A percentile compares a stretch with the other conserved stretches of the same genome.
Conservation (phyloP, 176 grass and related monocot species). For the Oryza punctata region DNA sequence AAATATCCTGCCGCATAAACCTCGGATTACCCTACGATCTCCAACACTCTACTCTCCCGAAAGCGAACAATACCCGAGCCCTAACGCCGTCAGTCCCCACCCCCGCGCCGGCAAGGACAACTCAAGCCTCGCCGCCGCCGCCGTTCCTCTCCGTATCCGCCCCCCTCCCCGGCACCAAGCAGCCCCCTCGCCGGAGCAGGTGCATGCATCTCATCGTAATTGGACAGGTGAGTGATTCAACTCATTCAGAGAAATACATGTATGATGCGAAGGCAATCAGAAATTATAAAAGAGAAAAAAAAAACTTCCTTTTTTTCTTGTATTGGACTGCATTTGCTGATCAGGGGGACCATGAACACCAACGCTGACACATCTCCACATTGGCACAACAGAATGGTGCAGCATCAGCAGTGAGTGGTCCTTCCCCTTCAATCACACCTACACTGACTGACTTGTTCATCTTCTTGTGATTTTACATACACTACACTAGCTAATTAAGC, state of each 20-base stretch:
- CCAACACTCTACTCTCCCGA: no score
- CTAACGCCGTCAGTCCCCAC: no score
- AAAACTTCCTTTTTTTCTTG: background rate
- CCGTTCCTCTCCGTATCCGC: no score
- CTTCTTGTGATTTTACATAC: constrained; percentile 34
- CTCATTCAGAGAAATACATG: background rate
- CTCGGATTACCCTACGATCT: background rate
- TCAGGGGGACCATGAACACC: constrained; percentile 22
- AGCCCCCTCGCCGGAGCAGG: background rate
- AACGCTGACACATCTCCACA: constrained; percentile 35
- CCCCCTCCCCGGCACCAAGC: no score
- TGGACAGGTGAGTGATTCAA: background rate
- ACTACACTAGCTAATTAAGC: constrained; percentile 2
- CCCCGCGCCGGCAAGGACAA: no score
- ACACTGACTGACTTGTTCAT: constrained; percentile 15
- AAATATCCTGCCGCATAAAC: background rate
- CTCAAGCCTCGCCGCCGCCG: no score
- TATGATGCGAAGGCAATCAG: background rate
- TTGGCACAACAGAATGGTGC: background rate
- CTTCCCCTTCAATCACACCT: background rate
- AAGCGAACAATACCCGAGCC: background rate
- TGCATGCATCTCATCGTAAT: background rate
- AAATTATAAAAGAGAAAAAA: background rate
- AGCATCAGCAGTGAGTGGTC: constrained; percentile 16
- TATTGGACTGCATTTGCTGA: constrained; percentile 30